Evolutionary conservation across 1,284 basidiomycete genomes (phyloP), one percentile per base, ranked within the genome.

Genomic region (Pascua sp.): DNA sequence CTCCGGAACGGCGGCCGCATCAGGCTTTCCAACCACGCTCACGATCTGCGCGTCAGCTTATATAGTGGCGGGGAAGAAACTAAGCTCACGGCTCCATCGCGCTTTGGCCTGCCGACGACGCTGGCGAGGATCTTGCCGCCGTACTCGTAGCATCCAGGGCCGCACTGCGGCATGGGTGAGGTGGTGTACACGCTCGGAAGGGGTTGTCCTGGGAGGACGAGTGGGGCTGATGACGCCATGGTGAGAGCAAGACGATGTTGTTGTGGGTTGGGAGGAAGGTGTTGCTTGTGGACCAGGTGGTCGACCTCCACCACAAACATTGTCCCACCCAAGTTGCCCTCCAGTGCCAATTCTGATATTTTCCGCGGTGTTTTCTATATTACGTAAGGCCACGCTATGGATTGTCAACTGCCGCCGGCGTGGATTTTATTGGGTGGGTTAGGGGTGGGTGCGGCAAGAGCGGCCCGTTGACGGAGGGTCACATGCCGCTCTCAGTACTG

Each of bases 201-300:
- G 10, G 89, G 89, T 76, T 95, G 91, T 8, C 91, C 91, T 52
- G 91, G 91, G 9, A 94, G 80, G 32, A 90, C 77, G 18, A 81
- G 51, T 13, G 57, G 60, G 67, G 67, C 50, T 44, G 40, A 2
- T 9, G 51, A 43, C 18, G 59, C 15, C 54, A 59, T 60, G n/a
- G 45, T 53, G 11, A 17, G 11, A 24, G 44, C 9, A 43, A 16
- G 5, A n/a, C 5, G 42, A 42, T 42, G 42, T 32, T 32, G 24
- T 32, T 32, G 24, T 32, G 24, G 24, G 24, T 32, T 32, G 24
- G 24, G 24, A 18, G 38, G 13, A 18, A 16, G 36, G 18, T 52
- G 40, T 17, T 42, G 43, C 16, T 12, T 40, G 11, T 42, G 46
- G 7, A 13, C 5, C 18, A 47, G 24, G 49, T 51, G 51, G 43